These are phyloP conservation scores for Coemansia umbellata DNA, from an alignment of 192 early-diverging fungal species.

Conservation along the genomic window DNA sequence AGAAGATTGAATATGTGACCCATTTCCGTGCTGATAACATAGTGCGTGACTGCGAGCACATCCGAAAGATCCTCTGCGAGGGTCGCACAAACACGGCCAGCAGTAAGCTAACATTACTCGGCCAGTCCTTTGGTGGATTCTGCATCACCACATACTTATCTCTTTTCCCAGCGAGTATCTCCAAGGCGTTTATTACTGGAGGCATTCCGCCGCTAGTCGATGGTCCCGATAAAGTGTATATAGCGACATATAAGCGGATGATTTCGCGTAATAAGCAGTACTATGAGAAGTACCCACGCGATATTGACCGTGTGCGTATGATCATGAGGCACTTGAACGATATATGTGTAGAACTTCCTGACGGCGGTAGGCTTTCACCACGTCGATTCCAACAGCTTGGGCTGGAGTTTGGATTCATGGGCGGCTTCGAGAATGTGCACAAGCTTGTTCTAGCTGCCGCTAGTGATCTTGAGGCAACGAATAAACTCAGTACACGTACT, in stretches of 20 bases:
- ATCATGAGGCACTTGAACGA: constrained; percentile 56
- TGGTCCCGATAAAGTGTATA: constrained; percentile 58
- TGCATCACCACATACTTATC: constrained; percentile 65
- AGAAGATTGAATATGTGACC: constrained; percentile 58
- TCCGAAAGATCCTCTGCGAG: constrained; percentile 54
- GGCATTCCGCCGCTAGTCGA: constrained; percentile 67
- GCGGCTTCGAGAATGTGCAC: constrained; percentile 63
- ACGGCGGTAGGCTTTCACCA: constrained; percentile 59
- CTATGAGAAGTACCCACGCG: constrained; percentile 61
- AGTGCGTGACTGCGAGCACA: constrained; percentile 63
- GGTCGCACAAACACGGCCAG: constrained; percentile 30
- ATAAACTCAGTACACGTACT: constrained; percentile 41
- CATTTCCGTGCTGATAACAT: constrained; percentile 68
- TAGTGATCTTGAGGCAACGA: constrained; percentile 40
- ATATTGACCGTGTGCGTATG: constrained; percentile 57
- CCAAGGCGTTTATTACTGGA: constrained; percentile 64
- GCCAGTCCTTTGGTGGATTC: constrained; percentile 71
- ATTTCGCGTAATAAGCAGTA: constrained; percentile 58
- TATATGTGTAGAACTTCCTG: constrained; percentile 51
- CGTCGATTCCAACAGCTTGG: constrained; percentile 68
- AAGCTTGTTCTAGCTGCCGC: constrained; percentile 49
- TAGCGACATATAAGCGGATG: constrained; percentile 57
- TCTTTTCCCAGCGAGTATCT: constrained; percentile 58
- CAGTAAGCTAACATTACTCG: constrained; percentile 53
- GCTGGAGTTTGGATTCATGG: constrained; percentile 57